Base-by-base conservation (phyloP, 768 basidiomycete genomes). In the Suillus subaureus region DNA sequence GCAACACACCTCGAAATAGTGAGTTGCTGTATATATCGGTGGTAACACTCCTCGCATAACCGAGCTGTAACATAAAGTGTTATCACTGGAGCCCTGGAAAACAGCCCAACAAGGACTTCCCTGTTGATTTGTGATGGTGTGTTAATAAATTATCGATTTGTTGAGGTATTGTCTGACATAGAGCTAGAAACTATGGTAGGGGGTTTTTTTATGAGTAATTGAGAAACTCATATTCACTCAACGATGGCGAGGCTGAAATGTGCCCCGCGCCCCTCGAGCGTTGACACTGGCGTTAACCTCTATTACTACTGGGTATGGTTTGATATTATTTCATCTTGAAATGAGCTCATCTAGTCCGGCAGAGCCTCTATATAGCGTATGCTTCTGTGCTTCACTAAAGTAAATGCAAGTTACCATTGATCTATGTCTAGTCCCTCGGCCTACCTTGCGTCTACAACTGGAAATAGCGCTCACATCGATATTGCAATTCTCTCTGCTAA, bases 161-260 rank as follows among this genome's bases (percentile, higher is more conserved):
- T n/a, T n/a, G 35, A 37, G 35, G 18, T 56, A 23, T 37, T 16
- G 18, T 6, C 45, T 63, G 52, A 64, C 28, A 23, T 65, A 43
- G 13, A 21, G 33, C 23, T 64, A 83, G 82, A 71, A 26, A 81
- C 82, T 15, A 85, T 85, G 83, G 83, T 80, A 6, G 85, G 85
- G 3, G 84, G 83, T 11, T 85, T 35, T 86, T 21, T 87, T 86
- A 69, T 86, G 85, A 84, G 84, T 84, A 11, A 67, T 76, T 62
- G 18, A 18, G 15, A 43, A 57, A 42, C 2, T 28, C 1, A 37
- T 63, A 5, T 4, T 26, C 26, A 6, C 11, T 23, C 18, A 3
- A 26, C 7, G 23, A 40, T 55, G 35, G 23, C 6, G 35, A 28
- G n/a, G 33, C 13, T 61, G 56, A 65, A 43, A 2, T 45, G 21